These are phyloP conservation scores for Chaetomium cochliodes DNA, from an alignment of 495 filamentous ascomycete genomes.

Conservation along the genomic window DNA sequence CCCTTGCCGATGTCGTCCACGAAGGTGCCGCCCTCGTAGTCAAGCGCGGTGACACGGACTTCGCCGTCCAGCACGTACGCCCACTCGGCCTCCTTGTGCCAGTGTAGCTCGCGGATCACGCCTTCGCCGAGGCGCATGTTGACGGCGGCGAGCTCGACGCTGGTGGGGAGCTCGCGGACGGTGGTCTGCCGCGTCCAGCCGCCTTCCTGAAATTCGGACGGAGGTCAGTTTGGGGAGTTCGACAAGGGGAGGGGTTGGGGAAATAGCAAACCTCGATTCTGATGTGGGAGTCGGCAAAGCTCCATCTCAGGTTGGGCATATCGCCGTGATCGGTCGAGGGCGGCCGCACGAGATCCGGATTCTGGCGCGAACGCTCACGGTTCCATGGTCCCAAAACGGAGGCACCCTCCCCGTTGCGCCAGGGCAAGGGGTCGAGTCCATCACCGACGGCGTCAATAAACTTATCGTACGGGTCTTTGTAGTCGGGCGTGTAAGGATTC, in stretches of 20 bases:
- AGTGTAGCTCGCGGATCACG: conserved; percentile 71
- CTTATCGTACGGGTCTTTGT: conserved; percentile 46
- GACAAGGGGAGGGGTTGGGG: background rate
- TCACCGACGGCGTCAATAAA: conserved; percentile 58
- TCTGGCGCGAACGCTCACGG: conserved; percentile 58
- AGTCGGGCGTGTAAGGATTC: conserved; percentile 45
- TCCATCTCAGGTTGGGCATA: conserved; percentile 64
- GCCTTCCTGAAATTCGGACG: conserved; percentile 50
- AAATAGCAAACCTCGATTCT: conserved; percentile 55
- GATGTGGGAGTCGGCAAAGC: conserved; percentile 65
- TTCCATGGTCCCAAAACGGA: conserved; percentile 66
- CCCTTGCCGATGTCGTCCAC: conserved; percentile 68
- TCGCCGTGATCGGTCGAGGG: conserved; percentile 64
- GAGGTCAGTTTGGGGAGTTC: background rate
- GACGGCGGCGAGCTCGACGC: conserved; percentile 61
- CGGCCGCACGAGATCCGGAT: conserved; percentile 62
- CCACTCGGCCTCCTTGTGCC: conserved; percentile 73
- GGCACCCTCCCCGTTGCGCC: conserved; percentile 62
- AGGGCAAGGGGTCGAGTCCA: conserved; percentile 60
- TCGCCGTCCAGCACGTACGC: conserved; percentile 61
- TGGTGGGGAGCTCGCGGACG: conserved; percentile 57
- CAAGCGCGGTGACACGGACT: conserved; percentile 63
- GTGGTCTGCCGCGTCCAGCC: conserved; percentile 70
- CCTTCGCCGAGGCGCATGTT: conserved; percentile 67
- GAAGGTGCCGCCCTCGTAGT: conserved; percentile 66